Base-by-base conservation (phyloP, 345 rosid species). In the Euclidium syriacum region DNA sequence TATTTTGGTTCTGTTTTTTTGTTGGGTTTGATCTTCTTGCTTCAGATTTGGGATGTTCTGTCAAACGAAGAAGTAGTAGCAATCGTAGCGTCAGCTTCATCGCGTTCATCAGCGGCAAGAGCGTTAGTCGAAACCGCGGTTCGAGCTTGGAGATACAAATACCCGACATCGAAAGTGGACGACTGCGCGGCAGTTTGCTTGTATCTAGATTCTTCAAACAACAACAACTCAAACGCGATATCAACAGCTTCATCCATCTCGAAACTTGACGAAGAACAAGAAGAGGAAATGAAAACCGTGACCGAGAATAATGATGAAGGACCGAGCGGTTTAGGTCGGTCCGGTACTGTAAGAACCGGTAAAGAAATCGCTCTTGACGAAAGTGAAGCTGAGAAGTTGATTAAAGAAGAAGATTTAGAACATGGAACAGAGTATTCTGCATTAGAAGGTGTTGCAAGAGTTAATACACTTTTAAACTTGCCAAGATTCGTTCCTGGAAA, bases 31-130 rank as follows among this genome's bases (percentile, higher is more conserved):
- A n/a, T n/a, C n/a, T n/a, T n/a, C n/a, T n/a, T n/a, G n/a, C n/a
- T n/a, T n/a, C n/a, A n/a, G 97, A 79, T 92, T 22, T 94, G 99
- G 99, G 99, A 90, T 79, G 97, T 94, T 58, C 90, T 94, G 35
- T 73, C 99, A 17, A 94, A 90, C 47, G 68, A 83, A 67, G 97
- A 90, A 64, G 99, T 83, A 51, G 91, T 94, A 12, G 86, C 80
- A 52, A 85, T 86, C 51, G 78, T 95, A 42, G 87, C 84, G 64
- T 84, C 95, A 24, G 95, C 74, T 18, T 79, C 96, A 11, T 52
- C 79, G 22, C 96, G 86, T 30, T 67, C 92, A 65, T 70, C 78
- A 19, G 91, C 96, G 0, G 96, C 97, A n/a, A 81, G 80, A 72
- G 74, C 87, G 10, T 62, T 95, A 76, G 97, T 90, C 0, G 94